Percentiles rank a stretch among this genome's conserved stretches.
Conservation (phyloP, 768 basidiomycete species). For the Crucibulum laeve region DNA sequence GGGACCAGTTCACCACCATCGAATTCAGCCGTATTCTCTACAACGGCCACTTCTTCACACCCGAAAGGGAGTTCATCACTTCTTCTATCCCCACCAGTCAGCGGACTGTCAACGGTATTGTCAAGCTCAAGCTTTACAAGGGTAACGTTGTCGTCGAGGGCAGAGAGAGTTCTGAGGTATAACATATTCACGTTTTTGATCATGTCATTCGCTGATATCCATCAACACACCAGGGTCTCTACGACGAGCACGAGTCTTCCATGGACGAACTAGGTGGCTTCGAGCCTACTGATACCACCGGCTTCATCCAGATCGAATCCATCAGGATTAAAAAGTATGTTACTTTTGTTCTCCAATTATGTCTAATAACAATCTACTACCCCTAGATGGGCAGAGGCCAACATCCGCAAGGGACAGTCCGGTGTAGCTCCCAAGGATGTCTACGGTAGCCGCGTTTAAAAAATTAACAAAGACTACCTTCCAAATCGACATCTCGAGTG, state of each 20-base stretch:
- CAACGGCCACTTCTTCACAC: conserved; percentile 99
- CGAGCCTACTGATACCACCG: conserved; percentile 91
- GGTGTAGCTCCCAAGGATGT: conserved; percentile 78
- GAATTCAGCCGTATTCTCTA: conserved; percentile 90
- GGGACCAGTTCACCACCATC: conserved; percentile 93
- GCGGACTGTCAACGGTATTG: conserved; percentile 92
- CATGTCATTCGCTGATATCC: neutral
- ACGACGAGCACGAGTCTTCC: conserved; percentile 92
- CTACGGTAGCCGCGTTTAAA: conserved; percentile 60
- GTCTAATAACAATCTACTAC: conserved; percentile 4
- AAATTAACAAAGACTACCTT: neutral
- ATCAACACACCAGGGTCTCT: conserved; percentile 60
- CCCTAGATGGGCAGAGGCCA: conserved; percentile 80
- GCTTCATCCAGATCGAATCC: conserved; percentile 96
- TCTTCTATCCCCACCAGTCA: conserved; percentile 91
- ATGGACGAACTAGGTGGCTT: conserved; percentile 99
- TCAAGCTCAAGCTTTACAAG: conserved; percentile 90
- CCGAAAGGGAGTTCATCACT: conserved; percentile 93
- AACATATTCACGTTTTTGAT: conserved; percentile 10
- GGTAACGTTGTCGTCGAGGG: conserved; percentile 96
- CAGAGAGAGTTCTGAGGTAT: conserved; percentile 79
- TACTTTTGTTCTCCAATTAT: conserved; percentile 3
- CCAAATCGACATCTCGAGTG: neutral
- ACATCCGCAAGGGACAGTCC: conserved; percentile 78
- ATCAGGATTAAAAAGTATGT: conserved; percentile 96